Evolutionary conservation across 176 grass and related monocot species (phyloP).

Genomic region (Melocanna baccifera): DNA sequence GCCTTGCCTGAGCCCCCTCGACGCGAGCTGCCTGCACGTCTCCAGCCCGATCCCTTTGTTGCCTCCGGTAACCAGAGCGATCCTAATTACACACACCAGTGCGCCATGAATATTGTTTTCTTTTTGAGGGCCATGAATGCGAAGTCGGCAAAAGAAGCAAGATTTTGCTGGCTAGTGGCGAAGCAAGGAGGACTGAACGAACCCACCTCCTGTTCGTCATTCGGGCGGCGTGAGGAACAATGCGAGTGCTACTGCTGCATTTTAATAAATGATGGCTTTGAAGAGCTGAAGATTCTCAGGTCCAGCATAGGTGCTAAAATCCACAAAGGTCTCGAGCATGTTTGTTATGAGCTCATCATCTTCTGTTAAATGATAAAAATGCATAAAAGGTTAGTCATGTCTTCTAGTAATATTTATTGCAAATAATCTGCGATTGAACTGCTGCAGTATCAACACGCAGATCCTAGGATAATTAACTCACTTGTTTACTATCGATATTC

Average conservation of each 20-base stretch:
- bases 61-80: slow-evolving; percentile 58
- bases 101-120: too few species aligned
- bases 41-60: slow-evolving; percentile 81
- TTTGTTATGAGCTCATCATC: slow-evolving; percentile 98
- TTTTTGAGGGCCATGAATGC: too few species aligned
- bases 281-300: slow-evolving; percentile 91
- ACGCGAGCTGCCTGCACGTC: slow-evolving; percentile 60
- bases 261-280: slow-evolving; percentile 86
- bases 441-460: neutral
- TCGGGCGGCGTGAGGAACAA: too few species aligned
- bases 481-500: neutral
- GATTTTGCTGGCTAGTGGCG: too few species aligned
- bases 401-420: neutral
- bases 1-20: slow-evolving; percentile 43
- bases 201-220: too few species aligned
- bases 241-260: too few species aligned
- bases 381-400: slow-evolving; percentile 7
- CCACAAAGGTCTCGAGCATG: slow-evolving; percentile 92
- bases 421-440: neutral
- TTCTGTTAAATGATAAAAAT: slow-evolving; percentile 65
- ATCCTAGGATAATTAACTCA: slow-evolving; percentile 6
- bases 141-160: too few species aligned
- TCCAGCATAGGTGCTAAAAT: slow-evolving; percentile 96
- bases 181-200: too few species aligned
- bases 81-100: slow-evolving; percentile 15